Evolutionary conservation across 768 basidiomycete genomes (phyloP), one percentile per base, ranked within the genome.

Genomic region (Hygrophorus russula): DNA sequence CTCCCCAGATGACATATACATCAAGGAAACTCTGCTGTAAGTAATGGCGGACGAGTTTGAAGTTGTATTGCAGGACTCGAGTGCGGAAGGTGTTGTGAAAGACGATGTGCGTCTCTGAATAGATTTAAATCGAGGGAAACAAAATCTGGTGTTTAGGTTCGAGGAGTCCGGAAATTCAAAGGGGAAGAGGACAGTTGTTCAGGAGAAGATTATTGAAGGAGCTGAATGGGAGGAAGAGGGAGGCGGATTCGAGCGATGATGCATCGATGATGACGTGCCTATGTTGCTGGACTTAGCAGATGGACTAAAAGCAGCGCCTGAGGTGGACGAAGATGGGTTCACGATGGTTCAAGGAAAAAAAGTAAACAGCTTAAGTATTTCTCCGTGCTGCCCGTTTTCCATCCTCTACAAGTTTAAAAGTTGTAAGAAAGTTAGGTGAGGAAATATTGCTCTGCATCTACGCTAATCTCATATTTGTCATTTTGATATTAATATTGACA

Each of bases 311-410:
- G 63, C 68, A 9, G 80, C 83, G 53, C 82, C 84, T 0, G 74
- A 87, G 40, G 70, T 93, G 0, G 93, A 97, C 53, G 86, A 92
- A 48, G 92, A 98, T 46, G 93, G 93, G 0, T 98, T 98, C 57
- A 89, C 83, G 2, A 56, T 82, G 40, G 88, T 98, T 2, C 73
- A 73, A 51, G 68, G 66, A n/a, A n/a, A 17, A 79, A 76, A 52
- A 70, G 75, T 9, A 80, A 76, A 54, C 65, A 69, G 36, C 61
- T 63, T 46, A 58, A 59, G 59, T 73, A 24, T 24, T 24, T 24
- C 3, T 24, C 24, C 24, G 24, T 24, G 7, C 24, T 3, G 4
- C 24, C 7, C 7, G 24, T 7, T 24, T 3, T 24, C 24, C 7
- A 3, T 24, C 3, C 24, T 24, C 7, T 24, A 24, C 24, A 24